phyloP scores from a whole-genome alignment of 768 basidiomycete species.

The Basidioascus undulatus region DNA sequence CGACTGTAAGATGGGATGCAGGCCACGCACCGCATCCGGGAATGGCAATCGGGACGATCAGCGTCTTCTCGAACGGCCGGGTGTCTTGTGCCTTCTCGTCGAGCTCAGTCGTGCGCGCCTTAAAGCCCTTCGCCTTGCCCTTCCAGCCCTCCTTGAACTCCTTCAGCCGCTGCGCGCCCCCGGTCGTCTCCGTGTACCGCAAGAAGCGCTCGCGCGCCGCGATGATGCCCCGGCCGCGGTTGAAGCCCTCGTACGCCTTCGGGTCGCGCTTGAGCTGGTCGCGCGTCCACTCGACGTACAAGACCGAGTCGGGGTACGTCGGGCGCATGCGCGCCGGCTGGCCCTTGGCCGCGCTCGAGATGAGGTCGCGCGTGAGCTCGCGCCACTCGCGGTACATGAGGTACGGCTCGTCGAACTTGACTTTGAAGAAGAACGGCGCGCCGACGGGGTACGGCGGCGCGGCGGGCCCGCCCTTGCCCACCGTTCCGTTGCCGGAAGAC shows the following conservation, averaged over 20 bases:
- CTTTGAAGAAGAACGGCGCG: constrained; percentile 83
- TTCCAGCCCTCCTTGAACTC: constrained; percentile 15
- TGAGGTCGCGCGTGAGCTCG: constrained; percentile 63
- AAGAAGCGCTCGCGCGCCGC: constrained; percentile 55
- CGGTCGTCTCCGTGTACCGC: constrained; percentile 29
- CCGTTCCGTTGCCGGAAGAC: constrained; percentile 24
- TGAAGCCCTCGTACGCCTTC: constrained; percentile 34
- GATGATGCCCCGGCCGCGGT: constrained; percentile 62
- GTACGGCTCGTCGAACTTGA: constrained; percentile 97
- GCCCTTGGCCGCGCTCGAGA: constrained; percentile 17
- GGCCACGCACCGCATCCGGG: constrained; percentile 62
- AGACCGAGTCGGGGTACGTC: not conserved
- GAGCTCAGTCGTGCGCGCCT: too few species aligned
- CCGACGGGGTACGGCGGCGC: constrained; percentile 1
- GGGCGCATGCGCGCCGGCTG: too few species aligned
- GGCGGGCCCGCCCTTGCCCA: constrained; percentile 13
- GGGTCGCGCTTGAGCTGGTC: constrained; percentile 39
- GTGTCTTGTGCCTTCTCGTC: constrained; percentile 8
- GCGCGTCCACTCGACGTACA: not conserved
- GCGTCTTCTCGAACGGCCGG: constrained; percentile 36
- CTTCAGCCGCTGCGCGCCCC: constrained; percentile 21
- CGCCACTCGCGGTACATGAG: constrained; percentile 97
- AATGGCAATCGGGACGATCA: constrained; percentile 69
- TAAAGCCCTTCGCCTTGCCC: constrained; percentile 16
- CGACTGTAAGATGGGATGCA: not conserved